A percentile compares a stretch with the other conserved stretches of the same genome.
These are phyloP conservation scores for Symbiodinium pilosum DNA, from an alignment of 73 alveolate genomes.

Conservation along the genomic window DNA sequence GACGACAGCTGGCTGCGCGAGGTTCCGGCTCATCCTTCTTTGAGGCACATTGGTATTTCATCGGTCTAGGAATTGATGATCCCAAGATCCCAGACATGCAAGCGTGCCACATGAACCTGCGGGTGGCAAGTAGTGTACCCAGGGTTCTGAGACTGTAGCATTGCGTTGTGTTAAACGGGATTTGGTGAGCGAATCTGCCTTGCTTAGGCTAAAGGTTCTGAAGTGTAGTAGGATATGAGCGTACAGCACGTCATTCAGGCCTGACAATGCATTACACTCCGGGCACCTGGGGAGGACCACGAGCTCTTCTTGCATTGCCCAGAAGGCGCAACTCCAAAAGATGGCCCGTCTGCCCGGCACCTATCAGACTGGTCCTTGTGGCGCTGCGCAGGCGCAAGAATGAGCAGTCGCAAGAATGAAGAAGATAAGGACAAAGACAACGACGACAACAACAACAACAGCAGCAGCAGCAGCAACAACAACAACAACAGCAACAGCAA, in stretches of 20 bases:
- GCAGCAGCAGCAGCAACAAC: neutral
- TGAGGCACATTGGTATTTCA: too few species aligned
- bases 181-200: too few species aligned
- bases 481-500: neutral
- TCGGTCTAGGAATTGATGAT: too few species aligned
- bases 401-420: neutral
- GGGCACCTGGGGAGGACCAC: conserved; percentile 95
- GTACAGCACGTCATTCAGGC: too few species aligned
- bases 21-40: conserved; percentile 59
- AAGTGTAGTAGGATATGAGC: neutral
- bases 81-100: too few species aligned
- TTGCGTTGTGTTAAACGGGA: too few species aligned
- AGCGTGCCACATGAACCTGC: too few species aligned
- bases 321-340: conserved; percentile 97
- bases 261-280: too few species aligned
- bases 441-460: neutral
- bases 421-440: too few species aligned
- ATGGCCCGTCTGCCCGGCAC: conserved; percentile 96
- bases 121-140: too few species aligned
- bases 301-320: conserved; percentile 97
- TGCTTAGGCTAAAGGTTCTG: too few species aligned
- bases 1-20: conserved; percentile 94
- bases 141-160: too few species aligned
- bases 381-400: neutral
- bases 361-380: neutral